phyloP scores from a whole-genome alignment of 148 eudicot species.

The Rhododendron vialii region DNA sequence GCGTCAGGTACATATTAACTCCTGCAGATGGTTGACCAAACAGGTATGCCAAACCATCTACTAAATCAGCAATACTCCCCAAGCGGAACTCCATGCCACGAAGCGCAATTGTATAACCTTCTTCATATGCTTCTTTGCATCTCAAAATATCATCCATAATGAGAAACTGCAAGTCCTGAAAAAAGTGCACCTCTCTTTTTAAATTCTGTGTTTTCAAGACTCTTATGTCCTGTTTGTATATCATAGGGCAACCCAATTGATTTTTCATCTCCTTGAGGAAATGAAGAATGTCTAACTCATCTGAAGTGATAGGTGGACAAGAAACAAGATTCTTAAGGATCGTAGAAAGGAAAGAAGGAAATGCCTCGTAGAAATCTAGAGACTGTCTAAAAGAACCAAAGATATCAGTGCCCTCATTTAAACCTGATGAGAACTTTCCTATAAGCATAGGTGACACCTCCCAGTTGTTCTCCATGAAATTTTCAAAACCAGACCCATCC shows the following conservation, averaged over 20 bases:
- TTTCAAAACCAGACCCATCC: slow-evolving; percentile 28
- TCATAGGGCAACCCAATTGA: slow-evolving; percentile 53
- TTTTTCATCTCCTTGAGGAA: slow-evolving; percentile 45
- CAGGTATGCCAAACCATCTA: slow-evolving; percentile 49
- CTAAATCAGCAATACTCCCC: slow-evolving; percentile 46
- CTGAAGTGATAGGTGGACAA: slow-evolving; percentile 61
- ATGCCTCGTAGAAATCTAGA: slow-evolving; percentile 25
- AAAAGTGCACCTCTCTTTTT: slow-evolving; percentile 57
- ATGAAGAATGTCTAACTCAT: slow-evolving; percentile 51
- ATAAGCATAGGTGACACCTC: slow-evolving; percentile 60
- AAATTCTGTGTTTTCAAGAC: slow-evolving; percentile 48
- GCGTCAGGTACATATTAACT: slow-evolving; percentile 78
- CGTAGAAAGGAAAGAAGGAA: slow-evolving; percentile 36
- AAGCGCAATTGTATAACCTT: slow-evolving; percentile 69
- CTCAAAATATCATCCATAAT: slow-evolving; percentile 43
- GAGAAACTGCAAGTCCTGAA: slow-evolving; percentile 37
- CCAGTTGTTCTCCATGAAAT: slow-evolving; percentile 59
- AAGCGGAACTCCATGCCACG: slow-evolving; percentile 82
- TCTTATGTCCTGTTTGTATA: slow-evolving; percentile 78
- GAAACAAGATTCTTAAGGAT: slow-evolving; percentile 51
- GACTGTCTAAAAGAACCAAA: slow-evolving; percentile 42
- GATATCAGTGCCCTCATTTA: slow-evolving; percentile 22
- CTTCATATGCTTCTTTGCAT: slow-evolving; percentile 63
- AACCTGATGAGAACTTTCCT: slow-evolving; percentile 22
- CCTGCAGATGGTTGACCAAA: slow-evolving; percentile 93